These are phyloP conservation scores for Arthrinium phaeospermum DNA, from an alignment of 2,329 filamentous ascomycete genomes.

Conservation along the genomic window DNA sequence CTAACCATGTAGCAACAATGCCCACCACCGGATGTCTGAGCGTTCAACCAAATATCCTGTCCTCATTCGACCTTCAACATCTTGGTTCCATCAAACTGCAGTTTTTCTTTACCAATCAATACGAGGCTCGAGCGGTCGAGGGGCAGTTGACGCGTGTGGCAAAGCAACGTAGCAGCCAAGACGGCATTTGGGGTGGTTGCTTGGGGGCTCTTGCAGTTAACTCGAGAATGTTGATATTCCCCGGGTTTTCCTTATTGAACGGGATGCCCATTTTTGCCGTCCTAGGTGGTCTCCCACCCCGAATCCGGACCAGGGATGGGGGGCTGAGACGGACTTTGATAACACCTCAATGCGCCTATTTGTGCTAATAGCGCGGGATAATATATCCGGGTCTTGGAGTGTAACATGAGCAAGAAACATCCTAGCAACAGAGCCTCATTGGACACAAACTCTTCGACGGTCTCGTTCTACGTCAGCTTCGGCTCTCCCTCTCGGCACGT, in stretches of 20 bases:
- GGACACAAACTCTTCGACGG: background rate
- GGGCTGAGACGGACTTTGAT: background rate
- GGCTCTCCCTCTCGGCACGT: background rate
- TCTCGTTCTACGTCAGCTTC: background rate
- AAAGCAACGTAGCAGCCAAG: slow-evolving; percentile 9
- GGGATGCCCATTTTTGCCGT: background rate
- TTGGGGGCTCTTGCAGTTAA: background rate
- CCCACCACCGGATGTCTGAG: background rate
- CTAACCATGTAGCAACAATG: background rate
- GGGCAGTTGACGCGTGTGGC: background rate
- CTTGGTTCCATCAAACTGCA: background rate
- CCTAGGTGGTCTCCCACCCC: background rate
- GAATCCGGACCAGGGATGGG: background rate
- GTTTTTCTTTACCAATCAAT: background rate
- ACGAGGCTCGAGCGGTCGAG: background rate
- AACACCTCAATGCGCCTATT: background rate
- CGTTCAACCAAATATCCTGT: background rate
- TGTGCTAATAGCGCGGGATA: background rate
- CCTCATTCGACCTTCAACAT: background rate
- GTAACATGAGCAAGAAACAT: background rate
- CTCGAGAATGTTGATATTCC: background rate
- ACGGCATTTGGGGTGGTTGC: background rate
- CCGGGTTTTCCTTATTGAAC: background rate
- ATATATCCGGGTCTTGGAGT: background rate
- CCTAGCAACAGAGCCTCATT: background rate